These are phyloP conservation scores for Eucalyptus microcorys DNA, from an alignment of 345 rosid genomes.

Conservation along the genomic window DNA sequence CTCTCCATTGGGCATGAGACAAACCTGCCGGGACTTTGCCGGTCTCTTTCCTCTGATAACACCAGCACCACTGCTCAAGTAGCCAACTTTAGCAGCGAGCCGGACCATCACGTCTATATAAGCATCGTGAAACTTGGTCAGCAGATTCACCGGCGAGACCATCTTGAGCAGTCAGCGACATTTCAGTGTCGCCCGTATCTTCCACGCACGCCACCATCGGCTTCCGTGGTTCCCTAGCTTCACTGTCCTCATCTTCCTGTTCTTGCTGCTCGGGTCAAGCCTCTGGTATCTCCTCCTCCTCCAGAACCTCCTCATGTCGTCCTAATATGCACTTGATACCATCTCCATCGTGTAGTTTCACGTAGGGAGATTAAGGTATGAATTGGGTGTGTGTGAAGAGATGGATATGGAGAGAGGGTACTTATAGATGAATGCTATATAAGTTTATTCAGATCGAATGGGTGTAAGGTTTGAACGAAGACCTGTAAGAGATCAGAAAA, in stretches of 20 bases:
- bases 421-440: not conserved
- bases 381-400: not conserved
- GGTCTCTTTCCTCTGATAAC: constrained; percentile 6
- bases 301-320: constrained; percentile 16
- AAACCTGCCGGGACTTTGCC: not conserved
- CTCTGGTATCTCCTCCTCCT: constrained; percentile 19
- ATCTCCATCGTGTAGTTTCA: constrained; percentile 1
- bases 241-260: not conserved
- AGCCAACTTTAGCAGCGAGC: not conserved
- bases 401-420: not conserved
- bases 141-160: not conserved
- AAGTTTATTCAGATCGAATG: not conserved
- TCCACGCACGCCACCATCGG: rapidly evolving
- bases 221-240: not conserved
- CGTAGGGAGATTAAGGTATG: not conserved
- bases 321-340: not conserved
- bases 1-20: constrained; percentile 3
- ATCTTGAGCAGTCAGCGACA: not conserved
- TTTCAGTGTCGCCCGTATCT: not conserved
- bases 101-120: not conserved
- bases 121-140: not conserved
- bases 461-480: not conserved
- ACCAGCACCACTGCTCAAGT: not conserved
- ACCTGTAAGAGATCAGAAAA: not conserved
- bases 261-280: not conserved